Conservation (phyloP, 1,139 yeast species). For the Candida frijolesensis region DNA sequence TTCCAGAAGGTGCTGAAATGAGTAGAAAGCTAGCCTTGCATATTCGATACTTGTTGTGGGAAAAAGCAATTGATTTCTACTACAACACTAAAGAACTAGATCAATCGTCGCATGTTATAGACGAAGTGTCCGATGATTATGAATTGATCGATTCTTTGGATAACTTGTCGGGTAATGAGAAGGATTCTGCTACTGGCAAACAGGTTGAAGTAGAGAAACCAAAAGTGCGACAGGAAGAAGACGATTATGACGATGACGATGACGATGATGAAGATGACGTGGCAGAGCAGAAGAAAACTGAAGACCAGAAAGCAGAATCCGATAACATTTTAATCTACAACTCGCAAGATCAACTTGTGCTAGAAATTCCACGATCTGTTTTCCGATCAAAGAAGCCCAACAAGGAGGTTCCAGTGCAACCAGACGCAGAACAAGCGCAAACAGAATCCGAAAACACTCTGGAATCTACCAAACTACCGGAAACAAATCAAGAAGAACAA, state of each 20-base stretch:
- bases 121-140: constrained; percentile 41
- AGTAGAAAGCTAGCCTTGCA: constrained; percentile 61
- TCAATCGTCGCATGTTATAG: constrained; percentile 27
- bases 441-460: not conserved
- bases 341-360: constrained; percentile 30
- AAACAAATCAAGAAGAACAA: constrained; percentile 32
- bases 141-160: constrained; percentile 40
- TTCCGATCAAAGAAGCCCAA: constrained; percentile 15
- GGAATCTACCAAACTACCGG: constrained; percentile 1
- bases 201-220: constrained; percentile 20
- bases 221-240: constrained; percentile 37
- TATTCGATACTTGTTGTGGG: constrained; percentile 70
- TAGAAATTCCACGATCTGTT: constrained; percentile 33
- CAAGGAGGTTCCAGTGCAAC: not conserved
- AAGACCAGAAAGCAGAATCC: constrained; percentile 12
- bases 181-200: constrained; percentile 11
- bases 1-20: constrained; percentile 53
- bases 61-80: constrained; percentile 65
- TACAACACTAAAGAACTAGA: constrained; percentile 36
- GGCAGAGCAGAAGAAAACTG: constrained; percentile 15
- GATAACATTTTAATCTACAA: constrained; percentile 17
- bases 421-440: not conserved
- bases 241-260: constrained; percentile 45
- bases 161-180: constrained; percentile 20
- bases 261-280: constrained; percentile 31